A percentile compares a stretch with the other conserved stretches of the same genome.
Evolutionary conservation across 257 asterid species (phyloP).

Genomic region (Solanum lignicaule): DNA sequence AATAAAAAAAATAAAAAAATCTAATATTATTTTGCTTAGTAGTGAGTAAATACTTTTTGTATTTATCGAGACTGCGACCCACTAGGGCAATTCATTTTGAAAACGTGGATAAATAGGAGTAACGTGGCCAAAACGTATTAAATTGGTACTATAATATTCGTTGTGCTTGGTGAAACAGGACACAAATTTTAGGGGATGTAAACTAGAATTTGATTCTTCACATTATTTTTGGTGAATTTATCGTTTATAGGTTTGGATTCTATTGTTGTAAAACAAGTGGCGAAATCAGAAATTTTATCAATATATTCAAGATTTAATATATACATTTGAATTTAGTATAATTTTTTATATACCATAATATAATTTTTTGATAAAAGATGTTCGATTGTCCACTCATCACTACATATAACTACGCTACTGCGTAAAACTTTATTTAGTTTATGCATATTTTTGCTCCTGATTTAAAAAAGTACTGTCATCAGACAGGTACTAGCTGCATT

Average conservation of each 20-base stretch:
- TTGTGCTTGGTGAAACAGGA: background rate
- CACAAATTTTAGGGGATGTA: background rate
- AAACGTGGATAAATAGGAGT: background rate
- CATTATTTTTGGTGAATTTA: background rate
- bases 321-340: no score
- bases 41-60: background rate
- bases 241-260: background rate
- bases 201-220: background rate
- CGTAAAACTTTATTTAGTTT: background rate
- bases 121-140: background rate
- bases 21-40: background rate
- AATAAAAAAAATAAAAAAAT: no score
- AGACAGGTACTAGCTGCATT: background rate
- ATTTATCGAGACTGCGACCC: background rate
- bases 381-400: no score
- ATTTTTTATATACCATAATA: no score
- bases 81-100: background rate
- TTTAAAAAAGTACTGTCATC: background rate
- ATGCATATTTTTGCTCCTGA: background rate
- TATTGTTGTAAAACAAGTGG: background rate
- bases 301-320: no score
- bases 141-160: background rate
- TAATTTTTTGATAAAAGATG: no score
- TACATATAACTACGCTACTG: no score
- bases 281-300: no score